Base-by-base conservation (phyloP, 306 rosid species). In the Gastrolobium villosum region DNA sequence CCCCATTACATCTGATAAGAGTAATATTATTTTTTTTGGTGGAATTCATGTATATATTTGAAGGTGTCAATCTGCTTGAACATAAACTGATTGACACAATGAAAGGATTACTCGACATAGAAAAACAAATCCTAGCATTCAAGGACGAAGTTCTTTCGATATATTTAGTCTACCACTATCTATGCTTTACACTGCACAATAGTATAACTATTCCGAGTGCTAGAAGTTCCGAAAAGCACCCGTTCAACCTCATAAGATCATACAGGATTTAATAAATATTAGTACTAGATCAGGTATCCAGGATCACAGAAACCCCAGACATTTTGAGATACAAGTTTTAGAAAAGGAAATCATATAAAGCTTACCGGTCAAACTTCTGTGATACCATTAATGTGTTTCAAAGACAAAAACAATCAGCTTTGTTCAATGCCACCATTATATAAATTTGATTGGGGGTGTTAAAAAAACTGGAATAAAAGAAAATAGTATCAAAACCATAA, bases 81-180 rank as follows among this genome's bases (percentile, higher is more conserved):
- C 32, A 53, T 32, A 54, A 74, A 46, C 44, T 45, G 32, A 13
- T 62, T 41, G 52, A 78, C 55, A 28, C 31, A 53, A 11, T 45
- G 31, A 75, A 84, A 59, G 35, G 69, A 48, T 77, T 69, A 71
- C 43, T 26, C 2, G 7, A 49, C 40, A 3, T 13, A 53, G 26
- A 67, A 75, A 53, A 72, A 65, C 57, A 46, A 72, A 78, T 48
- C 36, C 60, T 56, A 45, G 60, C 59, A 37, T 39, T 82, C 46
- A 35, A 39, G 50, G 69, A 52, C 13, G 34, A 7, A 9, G 40
- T 35, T 40, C 8, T 20, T 57, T 69, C 40, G 44, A 14, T 32
- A 14, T 20, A 70, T 68, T 15, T 4, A 50, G 41, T 35, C 48
- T 45, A 35, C 39, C 43, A 44, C 15, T 66, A 44, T 66, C 8